A percentile compares a stretch with the other conserved stretches of the same genome.
Conservation (phyloP, 2,329 filamentous ascomycete species). For the Teratosphaeria viscida region DNA sequence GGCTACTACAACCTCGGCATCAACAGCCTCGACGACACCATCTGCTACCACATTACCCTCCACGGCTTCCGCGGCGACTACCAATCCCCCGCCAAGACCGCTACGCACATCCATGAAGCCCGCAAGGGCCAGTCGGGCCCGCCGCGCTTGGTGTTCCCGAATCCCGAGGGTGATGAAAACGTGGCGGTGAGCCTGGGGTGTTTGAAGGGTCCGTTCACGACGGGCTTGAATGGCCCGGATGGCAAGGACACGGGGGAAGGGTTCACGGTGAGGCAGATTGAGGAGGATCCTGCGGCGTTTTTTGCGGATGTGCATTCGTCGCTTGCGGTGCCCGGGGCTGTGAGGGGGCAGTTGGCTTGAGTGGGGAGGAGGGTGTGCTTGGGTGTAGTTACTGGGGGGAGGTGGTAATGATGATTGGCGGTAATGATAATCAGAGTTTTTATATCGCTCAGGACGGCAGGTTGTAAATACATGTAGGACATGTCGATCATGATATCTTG, state of each 20-base stretch:
- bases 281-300: conserved; percentile 41
- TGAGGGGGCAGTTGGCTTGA: conserved; percentile 39
- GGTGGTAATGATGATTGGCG: neutral
- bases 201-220: conserved; percentile 34
- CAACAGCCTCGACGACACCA: conserved; percentile 36
- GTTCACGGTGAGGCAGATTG: conserved; percentile 42
- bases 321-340: conserved; percentile 40
- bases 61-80: conserved; percentile 41
- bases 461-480: neutral
- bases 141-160: conserved; percentile 43
- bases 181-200: conserved; percentile 32
- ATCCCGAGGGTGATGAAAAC: conserved; percentile 33
- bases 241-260: conserved; percentile 37
- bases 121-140: conserved; percentile 38
- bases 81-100: conserved; percentile 40
- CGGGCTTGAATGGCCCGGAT: conserved; percentile 27
- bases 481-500: neutral
- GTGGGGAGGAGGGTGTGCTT: neutral
- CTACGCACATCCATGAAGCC: conserved; percentile 47
- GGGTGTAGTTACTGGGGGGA: too few relatives aligned
- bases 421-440: neutral
- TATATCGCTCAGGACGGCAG: neutral
- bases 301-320: conserved; percentile 45
- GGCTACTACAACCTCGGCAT: conserved; percentile 45
- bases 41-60: conserved; percentile 44